Conservation (phyloP, 257 asterid genomes). For the Solanum pennellii region DNA sequence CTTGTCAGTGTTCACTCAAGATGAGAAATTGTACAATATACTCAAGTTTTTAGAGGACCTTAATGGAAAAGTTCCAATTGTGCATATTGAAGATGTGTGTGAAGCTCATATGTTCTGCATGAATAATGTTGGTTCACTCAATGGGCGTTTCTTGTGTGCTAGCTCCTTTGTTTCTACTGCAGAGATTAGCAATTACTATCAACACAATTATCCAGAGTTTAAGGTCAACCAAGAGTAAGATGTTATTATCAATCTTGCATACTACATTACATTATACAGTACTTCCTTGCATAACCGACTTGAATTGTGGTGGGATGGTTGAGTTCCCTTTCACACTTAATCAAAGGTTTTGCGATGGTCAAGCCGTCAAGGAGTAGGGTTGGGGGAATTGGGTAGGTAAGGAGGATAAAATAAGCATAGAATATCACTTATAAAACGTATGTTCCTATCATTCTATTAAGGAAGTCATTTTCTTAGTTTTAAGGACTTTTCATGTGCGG, state of each 20-base stretch:
- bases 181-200: slow-evolving; percentile 32
- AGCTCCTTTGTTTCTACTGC: slow-evolving; percentile 21
- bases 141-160: slow-evolving; percentile 47
- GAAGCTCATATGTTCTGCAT: slow-evolving; percentile 44
- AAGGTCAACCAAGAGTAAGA: slow-evolving; percentile 24
- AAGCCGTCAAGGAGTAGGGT: no score
- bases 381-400: no score
- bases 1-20: slow-evolving; percentile 15
- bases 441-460: no score
- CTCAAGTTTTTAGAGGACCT: slow-evolving; percentile 46
- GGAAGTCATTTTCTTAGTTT: background rate
- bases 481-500: background rate
- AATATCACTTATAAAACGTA: no score
- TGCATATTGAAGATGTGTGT: slow-evolving; percentile 36
- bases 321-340: background rate
- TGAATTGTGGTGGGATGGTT: background rate
- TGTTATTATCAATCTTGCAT: background rate
- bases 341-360: background rate
- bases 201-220: slow-evolving; percentile 5
- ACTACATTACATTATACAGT: no score
- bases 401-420: no score
- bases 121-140: slow-evolving; percentile 13
- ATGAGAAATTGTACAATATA: background rate
- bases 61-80: slow-evolving; percentile 37
- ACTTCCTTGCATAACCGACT: background rate